Evolutionary conservation across 352 stramenopile species (phyloP), one percentile per base, ranked within the genome.

Genomic region (Phytophthora fragariae): DNA sequence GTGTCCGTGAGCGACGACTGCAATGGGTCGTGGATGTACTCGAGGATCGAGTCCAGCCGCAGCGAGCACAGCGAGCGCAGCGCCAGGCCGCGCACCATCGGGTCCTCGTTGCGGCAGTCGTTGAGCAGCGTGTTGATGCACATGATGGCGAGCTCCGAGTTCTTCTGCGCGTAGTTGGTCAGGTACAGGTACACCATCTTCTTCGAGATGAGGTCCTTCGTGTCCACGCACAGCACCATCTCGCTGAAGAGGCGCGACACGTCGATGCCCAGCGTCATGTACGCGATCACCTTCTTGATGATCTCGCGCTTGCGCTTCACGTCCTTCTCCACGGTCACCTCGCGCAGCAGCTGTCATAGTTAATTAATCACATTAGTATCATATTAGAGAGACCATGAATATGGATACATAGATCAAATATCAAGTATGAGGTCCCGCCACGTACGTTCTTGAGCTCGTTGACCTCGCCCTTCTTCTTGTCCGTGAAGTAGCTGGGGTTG

Each of bases 111-210:
- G 19, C 89, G 89, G 72, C 97, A 99, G 82, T 99, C 98, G 67
- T 99, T 99, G n/a, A 98, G 87, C 53, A 99, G 86, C 57, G 98
- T 99, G 86, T 99, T 99, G 75, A 99, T 99, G 80, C 96, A 99
- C 94, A 99, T 99, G 79, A 99, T 99, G 41, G 98, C 98, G 64
- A 99, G 85, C 63, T 99, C 98, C 39, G 97, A 98, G 83, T 99
- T 99, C 68, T 97, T 97, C 66, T 98, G 90, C 6, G 98, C 98
- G 84, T 99, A 99, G 77, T 98, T 99, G 75, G 96, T 98, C 27
- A 99, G 84, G 79, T 99, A 99, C n/a, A 99, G 87, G 74, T 99
- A 99, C 19, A 99, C 97, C 98, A 99, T 99, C 80, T 99, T 99
- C 87, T 99, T 99, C 33, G 99, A 97, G 57, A 99, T 98, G 12